These are phyloP conservation scores for Pharnaceum exiguum DNA, from an alignment of 148 eudicot species.

Conservation along the genomic window DNA sequence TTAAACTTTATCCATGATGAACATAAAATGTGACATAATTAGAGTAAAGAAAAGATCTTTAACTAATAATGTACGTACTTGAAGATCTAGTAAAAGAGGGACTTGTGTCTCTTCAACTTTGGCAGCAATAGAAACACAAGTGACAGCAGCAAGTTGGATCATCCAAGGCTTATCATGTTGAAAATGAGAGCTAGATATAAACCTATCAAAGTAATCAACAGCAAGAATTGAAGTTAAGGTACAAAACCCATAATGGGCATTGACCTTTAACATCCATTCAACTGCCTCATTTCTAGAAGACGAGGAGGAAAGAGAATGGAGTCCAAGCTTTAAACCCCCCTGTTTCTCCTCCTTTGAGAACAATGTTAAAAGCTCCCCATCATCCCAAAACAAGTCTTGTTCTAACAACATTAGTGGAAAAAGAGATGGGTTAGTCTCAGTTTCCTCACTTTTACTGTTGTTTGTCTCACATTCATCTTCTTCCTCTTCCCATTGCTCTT, in stretches of 20 bases:
- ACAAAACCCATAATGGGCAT: constrained; percentile 54
- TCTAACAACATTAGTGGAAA: constrained; percentile 27
- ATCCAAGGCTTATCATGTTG: constrained; percentile 65
- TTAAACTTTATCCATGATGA: background rate
- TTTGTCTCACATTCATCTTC: constrained; percentile 10
- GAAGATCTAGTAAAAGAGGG: constrained; percentile 74
- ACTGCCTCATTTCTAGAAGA: constrained; percentile 44
- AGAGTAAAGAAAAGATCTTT: background rate
- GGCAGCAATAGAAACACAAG: constrained; percentile 86
- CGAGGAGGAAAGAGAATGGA: background rate
- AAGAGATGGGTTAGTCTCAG: constrained; percentile 9
- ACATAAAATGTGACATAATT: background rate
- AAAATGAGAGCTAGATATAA: constrained; percentile 36
- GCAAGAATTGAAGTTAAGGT: constrained; percentile 57
- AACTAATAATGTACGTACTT: constrained; percentile 34
- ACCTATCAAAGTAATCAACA: constrained; percentile 66
- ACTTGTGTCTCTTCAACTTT: constrained; percentile 87
- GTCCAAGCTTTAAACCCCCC: background rate
- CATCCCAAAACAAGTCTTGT: constrained; percentile 56
- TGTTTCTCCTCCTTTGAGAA: constrained; percentile 43
- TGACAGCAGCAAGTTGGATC: constrained; percentile 72
- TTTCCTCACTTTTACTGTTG: background rate
- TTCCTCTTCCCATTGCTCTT: constrained; percentile 40
- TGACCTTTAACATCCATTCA: constrained; percentile 66
- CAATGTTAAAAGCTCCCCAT: constrained; percentile 53